A percentile compares a stretch with the other conserved stretches of the same genome.
phyloP scores from a whole-genome alignment of 164 flowering plant species.

The Umbellularia californica region DNA sequence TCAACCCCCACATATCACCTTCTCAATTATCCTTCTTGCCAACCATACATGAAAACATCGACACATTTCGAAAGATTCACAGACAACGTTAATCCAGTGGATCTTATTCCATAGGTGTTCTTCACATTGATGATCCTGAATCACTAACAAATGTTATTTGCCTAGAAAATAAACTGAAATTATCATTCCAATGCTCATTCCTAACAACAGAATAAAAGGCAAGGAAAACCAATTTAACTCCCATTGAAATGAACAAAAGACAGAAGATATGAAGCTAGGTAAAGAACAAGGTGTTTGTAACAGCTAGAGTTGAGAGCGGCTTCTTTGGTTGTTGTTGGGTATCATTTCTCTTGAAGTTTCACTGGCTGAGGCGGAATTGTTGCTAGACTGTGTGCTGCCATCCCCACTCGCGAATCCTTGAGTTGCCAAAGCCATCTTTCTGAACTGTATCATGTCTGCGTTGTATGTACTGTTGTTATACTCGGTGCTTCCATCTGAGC shows the following conservation, averaged over 20 bases:
- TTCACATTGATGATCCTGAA: not conserved
- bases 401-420: conserved; percentile 38
- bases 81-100: too few species aligned
- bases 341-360: conserved; percentile 23
- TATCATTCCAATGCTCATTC: not conserved
- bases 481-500: conserved; percentile 25
- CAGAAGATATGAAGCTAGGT: not conserved
- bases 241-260: not conserved
- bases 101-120: not conserved
- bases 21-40: too few species aligned
- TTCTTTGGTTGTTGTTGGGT: not conserved
- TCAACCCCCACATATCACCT: too few species aligned
- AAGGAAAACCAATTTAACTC: too few species aligned
- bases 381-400: conserved; percentile 27
- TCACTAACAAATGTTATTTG: not conserved
- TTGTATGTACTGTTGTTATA: conserved; percentile 41
- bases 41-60: too few species aligned
- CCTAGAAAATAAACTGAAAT: not conserved
- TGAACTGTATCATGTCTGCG: conserved; percentile 60
- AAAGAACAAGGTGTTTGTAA: not conserved
- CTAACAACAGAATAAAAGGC: too few species aligned
- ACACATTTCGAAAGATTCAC: not conserved
- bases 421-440: conserved; percentile 42
- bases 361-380: conserved; percentile 25
- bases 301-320: not conserved